Evolutionary conservation across 495 filamentous ascomycete genomes (phyloP), one percentile per base, ranked within the genome.

Genomic region (Astrothelium macrocarpum): DNA sequence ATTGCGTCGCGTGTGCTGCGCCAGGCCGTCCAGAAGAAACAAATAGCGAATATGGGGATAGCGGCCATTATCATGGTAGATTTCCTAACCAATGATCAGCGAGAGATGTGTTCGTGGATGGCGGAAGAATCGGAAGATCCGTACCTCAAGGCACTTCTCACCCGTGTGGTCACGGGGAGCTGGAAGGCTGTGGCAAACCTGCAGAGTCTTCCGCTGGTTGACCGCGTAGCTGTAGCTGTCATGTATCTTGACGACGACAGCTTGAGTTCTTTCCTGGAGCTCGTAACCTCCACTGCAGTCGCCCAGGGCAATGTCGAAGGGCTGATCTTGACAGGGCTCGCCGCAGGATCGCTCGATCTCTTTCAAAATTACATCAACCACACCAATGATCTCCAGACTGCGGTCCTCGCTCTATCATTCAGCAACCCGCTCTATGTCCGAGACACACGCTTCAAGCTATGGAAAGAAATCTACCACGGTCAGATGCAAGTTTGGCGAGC

Each of bases 91-190:
- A 71, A 74, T 32, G 76, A 72, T 45, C 77, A 78, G 64, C 70
- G 71, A n/a, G 65, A 74, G 25, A 69, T 79, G 67, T 78, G 77
- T 60, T 74, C 78, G 0, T 84, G 85, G 65, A 86, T 90, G 71
- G 81, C 82, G 29, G 82, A 82, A 46, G 82, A 87, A 63, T 79
- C 87, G 14, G 80, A 81, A 0, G 94, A 98, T 67, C 90, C 91
- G 0, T 97, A 96, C 70, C 82, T 94, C 11, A 85, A 91, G 59
- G 91, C 92, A 0, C 87, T 98, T 61, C 88, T 96, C n/a, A 86
- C 90, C n/a, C 85, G 91, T 60, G 90, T 97, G 59, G 86, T 89
- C 59, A 91, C 88, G 26, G 90, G 90, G 9, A 84, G 95, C 71
- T 97, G 94, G 94, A 78, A 83, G 31, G 83, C 84, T 12, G 90